Conservation (phyloP, 2,329 filamentous ascomycete species). For the Proliferodiscus dingleyae region DNA sequence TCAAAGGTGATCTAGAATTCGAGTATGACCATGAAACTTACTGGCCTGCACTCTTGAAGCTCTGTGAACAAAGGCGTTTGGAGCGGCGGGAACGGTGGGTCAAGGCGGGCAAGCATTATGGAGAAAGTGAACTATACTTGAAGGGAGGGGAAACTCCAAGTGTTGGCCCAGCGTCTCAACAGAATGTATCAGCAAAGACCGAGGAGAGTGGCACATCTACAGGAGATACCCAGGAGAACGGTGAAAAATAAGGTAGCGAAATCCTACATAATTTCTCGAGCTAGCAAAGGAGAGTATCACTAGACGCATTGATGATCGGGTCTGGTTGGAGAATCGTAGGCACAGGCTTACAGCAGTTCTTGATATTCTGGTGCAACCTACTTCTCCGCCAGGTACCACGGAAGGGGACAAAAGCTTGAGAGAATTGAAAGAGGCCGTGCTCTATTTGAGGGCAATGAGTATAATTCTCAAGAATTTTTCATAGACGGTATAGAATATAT, state of each 20-base stretch:
- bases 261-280: too few relatives aligned
- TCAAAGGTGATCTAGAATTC: conserved; percentile 76
- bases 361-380: too few relatives aligned
- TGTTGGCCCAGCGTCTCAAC: conserved; percentile 13
- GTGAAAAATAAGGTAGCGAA: neutral
- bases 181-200: neutral
- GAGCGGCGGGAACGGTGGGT: conserved; percentile 68
- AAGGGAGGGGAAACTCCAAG: conserved; percentile 48
- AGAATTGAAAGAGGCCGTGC: too few relatives aligned
- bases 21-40: conserved; percentile 85
- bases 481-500: neutral
- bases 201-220: neutral
- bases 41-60: conserved; percentile 77
- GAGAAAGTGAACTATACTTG: conserved; percentile 85
- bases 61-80: conserved; percentile 62
- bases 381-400: too few relatives aligned
- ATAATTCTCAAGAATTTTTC: neutral
- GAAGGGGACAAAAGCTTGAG: too few relatives aligned
- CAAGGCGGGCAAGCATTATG: conserved; percentile 72
- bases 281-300: neutral
- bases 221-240: neutral
- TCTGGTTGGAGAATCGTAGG: too few relatives aligned
- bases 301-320: too few relatives aligned
- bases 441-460: too few relatives aligned
- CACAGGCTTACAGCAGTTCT: too few relatives aligned